Evolutionary conservation across 768 basidiomycete genomes (phyloP).

Genomic region (Russula dissimulans): DNA sequence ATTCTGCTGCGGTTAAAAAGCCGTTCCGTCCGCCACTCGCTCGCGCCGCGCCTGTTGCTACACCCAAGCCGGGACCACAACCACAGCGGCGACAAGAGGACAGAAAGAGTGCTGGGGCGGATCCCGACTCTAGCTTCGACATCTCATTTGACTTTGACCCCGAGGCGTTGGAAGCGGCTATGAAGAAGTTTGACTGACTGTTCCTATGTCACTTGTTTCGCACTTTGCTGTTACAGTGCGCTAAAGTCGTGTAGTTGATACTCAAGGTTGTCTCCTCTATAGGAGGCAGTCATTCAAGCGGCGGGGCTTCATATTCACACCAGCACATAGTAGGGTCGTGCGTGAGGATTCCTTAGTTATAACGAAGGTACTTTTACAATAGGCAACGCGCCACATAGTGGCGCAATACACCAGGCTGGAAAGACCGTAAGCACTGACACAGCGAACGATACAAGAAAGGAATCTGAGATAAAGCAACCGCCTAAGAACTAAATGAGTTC

Average conservation of each 20-base stretch:
- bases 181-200: conserved; percentile 5
- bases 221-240: neutral
- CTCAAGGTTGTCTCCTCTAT: neutral
- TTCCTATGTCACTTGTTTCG: neutral
- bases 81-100: neutral
- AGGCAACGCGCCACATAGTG: neutral
- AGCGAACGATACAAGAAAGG: conserved; percentile 1
- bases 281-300: neutral
- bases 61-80: neutral
- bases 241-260: neutral
- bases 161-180: conserved; percentile 10
- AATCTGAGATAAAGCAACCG: neutral
- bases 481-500: conserved; percentile 67
- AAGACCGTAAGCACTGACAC: conserved; percentile 2
- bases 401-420: conserved; percentile 6
- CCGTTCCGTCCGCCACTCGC: conserved; percentile 8
- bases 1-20: neutral
- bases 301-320: neutral
- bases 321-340: neutral
- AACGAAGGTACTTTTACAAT: conserved; percentile 16
- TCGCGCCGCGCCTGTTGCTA: neutral
- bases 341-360: neutral
- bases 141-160: conserved; percentile 13
- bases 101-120: neutral
- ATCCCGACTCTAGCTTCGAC: conserved; percentile 15